Conservation (phyloP, 768 basidiomycete species). For the Mycena leptocephala region DNA sequence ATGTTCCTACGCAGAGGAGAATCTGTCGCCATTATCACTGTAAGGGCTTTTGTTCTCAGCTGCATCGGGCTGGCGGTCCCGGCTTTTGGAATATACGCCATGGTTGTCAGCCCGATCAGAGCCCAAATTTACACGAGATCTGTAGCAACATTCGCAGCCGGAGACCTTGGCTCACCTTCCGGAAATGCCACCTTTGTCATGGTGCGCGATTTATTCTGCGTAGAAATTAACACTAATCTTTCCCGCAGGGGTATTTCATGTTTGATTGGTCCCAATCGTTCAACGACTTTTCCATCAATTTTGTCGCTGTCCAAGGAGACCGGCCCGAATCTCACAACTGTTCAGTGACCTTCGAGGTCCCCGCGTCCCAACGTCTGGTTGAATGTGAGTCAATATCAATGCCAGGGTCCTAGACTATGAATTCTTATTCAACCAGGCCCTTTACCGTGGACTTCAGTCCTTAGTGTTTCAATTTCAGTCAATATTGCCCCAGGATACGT, state of each 20-base stretch:
- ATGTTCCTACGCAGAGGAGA: background rate
- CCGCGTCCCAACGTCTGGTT: background rate
- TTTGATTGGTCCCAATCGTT: background rate
- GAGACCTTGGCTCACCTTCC: background rate
- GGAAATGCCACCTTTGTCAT: background rate
- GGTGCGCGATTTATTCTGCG: background rate
- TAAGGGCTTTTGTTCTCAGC: background rate
- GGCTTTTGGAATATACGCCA: background rate
- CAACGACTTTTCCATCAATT: background rate
- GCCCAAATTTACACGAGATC: background rate
- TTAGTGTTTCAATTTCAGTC: background rate
- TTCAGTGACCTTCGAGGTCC: background rate
- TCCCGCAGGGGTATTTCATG: background rate
- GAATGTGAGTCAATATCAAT: background rate
- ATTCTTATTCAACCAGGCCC: background rate
- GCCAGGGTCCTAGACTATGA: background rate
- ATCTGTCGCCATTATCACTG: background rate
- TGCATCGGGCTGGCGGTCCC: background rate
- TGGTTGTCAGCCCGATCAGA: background rate
- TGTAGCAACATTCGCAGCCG: background rate
- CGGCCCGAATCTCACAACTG: background rate
- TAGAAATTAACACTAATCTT: background rate
- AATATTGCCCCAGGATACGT: background rate
- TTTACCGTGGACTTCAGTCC: background rate
- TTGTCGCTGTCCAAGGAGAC: background rate